phyloP scores from a whole-genome alignment of 306 rosid genomes.

The Castanea crenata region DNA sequence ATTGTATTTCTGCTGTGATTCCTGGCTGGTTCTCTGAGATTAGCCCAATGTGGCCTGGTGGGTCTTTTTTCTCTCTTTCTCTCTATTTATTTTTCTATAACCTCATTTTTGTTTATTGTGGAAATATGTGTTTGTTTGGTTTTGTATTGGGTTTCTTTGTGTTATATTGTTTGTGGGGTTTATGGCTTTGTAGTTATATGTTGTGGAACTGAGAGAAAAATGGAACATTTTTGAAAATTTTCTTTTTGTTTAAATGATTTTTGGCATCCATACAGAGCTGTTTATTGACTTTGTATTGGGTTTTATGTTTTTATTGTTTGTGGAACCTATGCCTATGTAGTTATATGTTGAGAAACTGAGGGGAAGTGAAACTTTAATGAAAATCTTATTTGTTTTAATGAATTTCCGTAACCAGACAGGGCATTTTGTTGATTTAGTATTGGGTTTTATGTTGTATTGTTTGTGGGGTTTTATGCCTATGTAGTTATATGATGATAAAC shows the following conservation, averaged over 20 bases:
- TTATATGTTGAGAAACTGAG: constrained; percentile 8
- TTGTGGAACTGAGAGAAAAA: constrained; percentile 6
- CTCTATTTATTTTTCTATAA: neutral
- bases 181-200: neutral
- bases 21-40: constrained; percentile 99
- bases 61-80: constrained; percentile 21
- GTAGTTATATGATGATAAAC: constrained; percentile 1
- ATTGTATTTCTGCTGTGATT: constrained; percentile 57
- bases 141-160: neutral
- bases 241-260: neutral
- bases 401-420: neutral
- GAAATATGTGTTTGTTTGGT: neutral
- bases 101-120: neutral
- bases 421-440: neutral
- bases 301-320: neutral
- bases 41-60: constrained; percentile 99
- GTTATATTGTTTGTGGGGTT: neutral
- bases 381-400: neutral
- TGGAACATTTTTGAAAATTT: neutral
- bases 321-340: constrained; percentile 2
- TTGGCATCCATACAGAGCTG: neutral
- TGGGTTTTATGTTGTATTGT: neutral
- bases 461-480: constrained; percentile 1
- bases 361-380: neutral
- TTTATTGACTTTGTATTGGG: neutral